A percentile compares a stretch with the other conserved stretches of the same genome.
These are phyloP conservation scores for Groenewaldozyma auringiensis DNA, from an alignment of 1,139 yeast genomes.

Conservation along the genomic window DNA sequence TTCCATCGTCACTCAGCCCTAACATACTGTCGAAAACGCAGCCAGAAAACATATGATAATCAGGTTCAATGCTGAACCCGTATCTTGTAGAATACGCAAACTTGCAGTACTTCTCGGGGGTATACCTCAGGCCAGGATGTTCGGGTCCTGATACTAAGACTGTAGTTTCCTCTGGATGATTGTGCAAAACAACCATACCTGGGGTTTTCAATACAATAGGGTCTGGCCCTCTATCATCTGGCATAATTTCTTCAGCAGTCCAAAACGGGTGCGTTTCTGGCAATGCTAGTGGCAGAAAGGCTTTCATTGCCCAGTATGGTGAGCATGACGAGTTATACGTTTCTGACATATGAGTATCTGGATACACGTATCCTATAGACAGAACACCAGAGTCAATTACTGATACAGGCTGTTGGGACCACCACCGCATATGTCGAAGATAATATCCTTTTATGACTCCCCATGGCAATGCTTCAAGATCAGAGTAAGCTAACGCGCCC, in stretches of 20 bases:
- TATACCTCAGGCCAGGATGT: conserved; percentile 18
- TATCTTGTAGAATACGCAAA: conserved; percentile 30
- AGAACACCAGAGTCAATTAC: conserved; percentile 20
- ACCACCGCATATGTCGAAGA: conserved; percentile 27
- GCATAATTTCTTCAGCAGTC: conserved; percentile 15
- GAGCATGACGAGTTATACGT: conserved; percentile 29
- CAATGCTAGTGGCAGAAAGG: conserved; percentile 21
- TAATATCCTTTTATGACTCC: conserved; percentile 27
- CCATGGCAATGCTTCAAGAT: conserved; percentile 19
- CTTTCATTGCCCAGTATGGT: conserved; percentile 30
- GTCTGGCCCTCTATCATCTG: conserved; percentile 16
- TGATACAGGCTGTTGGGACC: conserved; percentile 27
- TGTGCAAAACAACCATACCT: conserved; percentile 21
- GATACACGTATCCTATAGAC: conserved; percentile 28
- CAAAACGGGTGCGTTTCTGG: conserved; percentile 22
- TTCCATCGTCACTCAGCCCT: conserved; percentile 17
- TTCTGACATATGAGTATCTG: conserved; percentile 28
- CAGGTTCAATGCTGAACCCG: conserved; percentile 27
- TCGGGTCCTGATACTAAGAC: conserved; percentile 26
- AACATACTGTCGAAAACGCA: conserved; percentile 23
- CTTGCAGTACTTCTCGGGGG: conserved; percentile 28
- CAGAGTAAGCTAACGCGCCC: conserved; percentile 26
- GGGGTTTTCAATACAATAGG: conserved; percentile 17
- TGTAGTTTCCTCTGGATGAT: conserved; percentile 18
- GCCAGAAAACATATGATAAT: conserved; percentile 15